A percentile compares a stretch with the other conserved stretches of the same genome.
phyloP scores from a whole-genome alignment of 768 basidiomycete species.

The Kwoniella sp. region DNA sequence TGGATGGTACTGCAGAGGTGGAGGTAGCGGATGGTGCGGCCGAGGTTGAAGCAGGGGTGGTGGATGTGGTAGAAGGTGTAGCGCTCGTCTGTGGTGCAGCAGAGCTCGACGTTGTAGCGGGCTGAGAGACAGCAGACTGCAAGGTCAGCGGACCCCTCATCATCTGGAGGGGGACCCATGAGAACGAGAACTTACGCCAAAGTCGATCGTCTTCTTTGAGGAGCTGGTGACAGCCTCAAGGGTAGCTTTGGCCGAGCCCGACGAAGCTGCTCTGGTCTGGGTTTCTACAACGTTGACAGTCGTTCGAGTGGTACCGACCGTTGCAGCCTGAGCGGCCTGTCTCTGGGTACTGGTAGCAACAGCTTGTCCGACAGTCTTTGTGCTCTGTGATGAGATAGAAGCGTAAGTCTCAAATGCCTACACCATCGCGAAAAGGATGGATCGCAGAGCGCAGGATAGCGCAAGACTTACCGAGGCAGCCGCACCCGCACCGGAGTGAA shows the following conservation, averaged over 20 bases:
- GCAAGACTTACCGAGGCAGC: background rate
- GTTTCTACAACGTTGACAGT: conserved; percentile 12
- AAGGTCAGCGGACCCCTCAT: too few species aligned
- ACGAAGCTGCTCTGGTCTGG: conserved; percentile 10
- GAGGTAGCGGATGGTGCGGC: conserved; percentile 9
- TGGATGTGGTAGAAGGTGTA: conserved; percentile 20
- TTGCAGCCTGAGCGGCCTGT: conserved; percentile 31
- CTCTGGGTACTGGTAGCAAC: conserved; percentile 6
- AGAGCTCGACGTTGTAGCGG: background rate
- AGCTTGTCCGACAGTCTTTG: conserved; percentile 11
- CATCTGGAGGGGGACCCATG: background rate
- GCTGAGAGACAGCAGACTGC: background rate
- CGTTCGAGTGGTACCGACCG: conserved; percentile 25
- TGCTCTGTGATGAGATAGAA: conserved; percentile 15
- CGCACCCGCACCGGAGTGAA: conserved; percentile 1
- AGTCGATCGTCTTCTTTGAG: conserved; percentile 10
- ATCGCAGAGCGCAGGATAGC: too few species aligned
- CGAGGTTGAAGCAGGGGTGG: conserved; percentile 20
- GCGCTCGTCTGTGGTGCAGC: conserved; percentile 2
- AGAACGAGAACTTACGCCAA: background rate
- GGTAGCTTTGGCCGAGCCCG: conserved; percentile 10
- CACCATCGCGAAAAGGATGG: too few species aligned
- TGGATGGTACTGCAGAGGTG: conserved; percentile 1
- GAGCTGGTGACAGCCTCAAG: conserved; percentile 9
- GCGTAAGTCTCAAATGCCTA: too few species aligned